These are phyloP conservation scores for Daldinia sp. DNA, from an alignment of 2,329 filamentous ascomycete genomes.

Conservation along the genomic window DNA sequence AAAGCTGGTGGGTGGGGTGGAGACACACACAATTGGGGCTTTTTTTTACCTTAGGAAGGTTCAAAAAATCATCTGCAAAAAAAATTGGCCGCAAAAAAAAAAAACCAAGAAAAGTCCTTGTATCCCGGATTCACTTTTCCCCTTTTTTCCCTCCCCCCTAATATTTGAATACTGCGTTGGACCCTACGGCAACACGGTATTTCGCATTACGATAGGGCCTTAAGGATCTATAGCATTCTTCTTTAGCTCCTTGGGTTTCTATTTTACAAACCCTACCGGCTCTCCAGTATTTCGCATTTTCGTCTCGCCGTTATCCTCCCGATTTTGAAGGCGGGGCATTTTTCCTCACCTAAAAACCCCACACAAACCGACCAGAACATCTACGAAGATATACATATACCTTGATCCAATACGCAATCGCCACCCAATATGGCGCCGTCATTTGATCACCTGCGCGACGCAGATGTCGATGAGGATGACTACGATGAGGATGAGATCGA, in stretches of 20 bases:
- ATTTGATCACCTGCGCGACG: conserved; percentile 91
- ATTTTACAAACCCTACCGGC: background rate
- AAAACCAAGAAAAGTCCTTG: conserved; percentile 3
- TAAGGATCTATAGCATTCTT: conserved; percentile 1
- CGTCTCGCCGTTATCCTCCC: conserved; percentile 4
- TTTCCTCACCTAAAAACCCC: conserved; percentile 20
- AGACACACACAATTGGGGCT: conserved; percentile 36
- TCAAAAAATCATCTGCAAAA: conserved; percentile 31
- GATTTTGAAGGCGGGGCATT: conserved; percentile 32
- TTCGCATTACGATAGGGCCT: background rate
- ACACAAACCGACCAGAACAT: conserved; percentile 7
- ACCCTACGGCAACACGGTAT: background rate
- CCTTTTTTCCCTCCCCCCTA: background rate
- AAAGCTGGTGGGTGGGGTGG: conserved; percentile 22
- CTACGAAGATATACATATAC: background rate
- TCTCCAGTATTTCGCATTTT: background rate
- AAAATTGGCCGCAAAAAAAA: conserved; percentile 15
- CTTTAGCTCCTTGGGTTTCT: background rate
- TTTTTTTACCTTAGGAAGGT: conserved; percentile 22
- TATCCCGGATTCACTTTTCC: conserved; percentile 1
- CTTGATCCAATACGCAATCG: background rate
- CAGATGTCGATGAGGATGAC: conserved; percentile 85
- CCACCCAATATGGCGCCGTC: conserved; percentile 83
- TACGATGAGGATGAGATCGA: conserved; percentile 94
- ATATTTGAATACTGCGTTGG: background rate